Evolutionary conservation across 805 yeast species (phyloP).

Genomic region (Phaffomyces thermotolerans): DNA sequence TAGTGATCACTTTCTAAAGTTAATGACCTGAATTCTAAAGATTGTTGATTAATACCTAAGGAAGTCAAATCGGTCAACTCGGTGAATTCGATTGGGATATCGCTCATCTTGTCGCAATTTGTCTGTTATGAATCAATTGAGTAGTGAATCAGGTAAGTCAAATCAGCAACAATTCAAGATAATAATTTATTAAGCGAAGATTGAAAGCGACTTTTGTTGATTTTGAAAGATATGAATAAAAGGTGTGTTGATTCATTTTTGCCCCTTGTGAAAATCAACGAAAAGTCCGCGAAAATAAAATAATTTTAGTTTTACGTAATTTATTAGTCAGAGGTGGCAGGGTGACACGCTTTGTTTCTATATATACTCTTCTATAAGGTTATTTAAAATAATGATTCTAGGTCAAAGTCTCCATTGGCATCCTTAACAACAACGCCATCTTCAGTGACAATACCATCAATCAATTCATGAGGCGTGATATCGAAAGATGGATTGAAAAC

Average conservation of each 20-base stretch:
- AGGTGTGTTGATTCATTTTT: background rate
- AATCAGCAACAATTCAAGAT: background rate
- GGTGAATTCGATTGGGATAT: constrained; percentile 94
- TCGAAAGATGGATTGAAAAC: constrained; percentile 98
- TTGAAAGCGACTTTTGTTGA: background rate
- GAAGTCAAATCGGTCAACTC: constrained; percentile 86
- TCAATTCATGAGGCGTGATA: constrained; percentile 75
- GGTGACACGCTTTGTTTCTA: background rate
- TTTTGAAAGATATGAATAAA: background rate
- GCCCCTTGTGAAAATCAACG: constrained; percentile 2
- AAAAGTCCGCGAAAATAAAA: constrained; percentile 1
- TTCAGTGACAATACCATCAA: constrained; percentile 90
- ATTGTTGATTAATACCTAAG: constrained; percentile 76
- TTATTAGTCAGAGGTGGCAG: background rate
- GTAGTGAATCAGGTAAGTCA: no score
- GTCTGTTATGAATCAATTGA: background rate
- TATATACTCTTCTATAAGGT: background rate
- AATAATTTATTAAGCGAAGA: background rate
- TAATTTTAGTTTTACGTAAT: background rate
- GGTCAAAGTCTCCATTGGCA: constrained; percentile 43
- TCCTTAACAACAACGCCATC: constrained; percentile 47
- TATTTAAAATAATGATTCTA: constrained; percentile 21
- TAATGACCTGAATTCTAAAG: constrained; percentile 87
- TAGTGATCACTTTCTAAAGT: constrained; percentile 90
- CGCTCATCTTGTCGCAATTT: constrained; percentile 33